These are phyloP conservation scores for Coemansia sp. DNA, from an alignment of 192 early-diverging fungal species.

Conservation along the genomic window DNA sequence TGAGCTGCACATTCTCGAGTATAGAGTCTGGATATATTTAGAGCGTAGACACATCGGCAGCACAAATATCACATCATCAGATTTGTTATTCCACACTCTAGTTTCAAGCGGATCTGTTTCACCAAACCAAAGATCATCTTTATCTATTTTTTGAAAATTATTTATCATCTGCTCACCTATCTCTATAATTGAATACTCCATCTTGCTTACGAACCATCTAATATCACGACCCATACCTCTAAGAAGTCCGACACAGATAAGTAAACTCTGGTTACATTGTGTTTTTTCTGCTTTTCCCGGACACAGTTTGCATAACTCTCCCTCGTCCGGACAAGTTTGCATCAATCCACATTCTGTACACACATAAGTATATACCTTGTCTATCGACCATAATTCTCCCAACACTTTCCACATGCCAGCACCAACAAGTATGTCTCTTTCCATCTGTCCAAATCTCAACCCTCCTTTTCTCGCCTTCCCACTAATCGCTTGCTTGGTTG, in stretches of 20 bases:
- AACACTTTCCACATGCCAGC: constrained; percentile 6
- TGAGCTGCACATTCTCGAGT: constrained; percentile 7
- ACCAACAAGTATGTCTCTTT: constrained; percentile 16
- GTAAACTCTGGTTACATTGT: constrained; percentile 5
- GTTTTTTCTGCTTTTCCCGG: too few relatives aligned
- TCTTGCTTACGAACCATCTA: constrained; percentile 4
- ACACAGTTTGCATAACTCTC: too few relatives aligned
- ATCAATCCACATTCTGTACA: too few relatives aligned
- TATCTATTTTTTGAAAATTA: constrained; percentile 1
- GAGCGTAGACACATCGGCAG: too few relatives aligned
- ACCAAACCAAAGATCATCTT: constrained; percentile 14
- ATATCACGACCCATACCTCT: constrained; percentile 14
- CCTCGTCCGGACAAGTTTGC: too few relatives aligned
- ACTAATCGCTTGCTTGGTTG: constrained; percentile 17
- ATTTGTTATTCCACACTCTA: constrained; percentile 4
- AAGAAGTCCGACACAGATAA: constrained; percentile 7
- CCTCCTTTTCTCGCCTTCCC: constrained; percentile 15
- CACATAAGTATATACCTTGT: too few relatives aligned
- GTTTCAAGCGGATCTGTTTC: constrained; percentile 17
- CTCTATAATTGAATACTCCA: constrained; percentile 11
- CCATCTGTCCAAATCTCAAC: constrained; percentile 24
- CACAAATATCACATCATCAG: neutral
- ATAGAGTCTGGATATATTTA: constrained; percentile 4
- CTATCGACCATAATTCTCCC: neutral
- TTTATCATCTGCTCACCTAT: neutral